Evolutionary conservation across 176 grass and related monocot species (phyloP).

Genomic region (Dactylis glomerata): DNA sequence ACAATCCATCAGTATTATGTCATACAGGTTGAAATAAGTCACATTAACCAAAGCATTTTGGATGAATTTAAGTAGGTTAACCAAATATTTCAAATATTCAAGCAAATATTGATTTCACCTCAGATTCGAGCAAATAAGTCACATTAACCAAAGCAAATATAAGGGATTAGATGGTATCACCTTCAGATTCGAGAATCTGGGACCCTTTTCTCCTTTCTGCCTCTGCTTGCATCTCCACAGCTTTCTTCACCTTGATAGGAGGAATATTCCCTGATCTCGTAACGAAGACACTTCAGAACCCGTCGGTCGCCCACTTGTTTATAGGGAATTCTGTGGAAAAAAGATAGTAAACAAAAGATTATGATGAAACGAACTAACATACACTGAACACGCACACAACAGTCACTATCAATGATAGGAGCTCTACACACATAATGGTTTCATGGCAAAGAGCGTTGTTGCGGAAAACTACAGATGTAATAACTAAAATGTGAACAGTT

Average conservation of each 20-base stretch:
- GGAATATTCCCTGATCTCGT: constrained; percentile 99
- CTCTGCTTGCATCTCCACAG: constrained; percentile 99
- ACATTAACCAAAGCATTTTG: constrained; percentile 17
- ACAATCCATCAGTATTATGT: background rate
- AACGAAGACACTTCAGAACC: constrained; percentile 92
- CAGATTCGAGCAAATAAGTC: too few species aligned
- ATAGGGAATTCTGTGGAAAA: constrained; percentile 71
- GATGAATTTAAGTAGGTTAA: constrained; percentile 18
- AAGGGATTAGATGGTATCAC: constrained; percentile 31
- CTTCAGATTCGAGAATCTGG: constrained; percentile 96
- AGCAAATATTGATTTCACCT: background rate
- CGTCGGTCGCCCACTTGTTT: constrained; percentile 75
- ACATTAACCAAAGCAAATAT: too few species aligned
- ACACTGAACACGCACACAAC: too few species aligned
- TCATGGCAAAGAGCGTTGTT: too few species aligned
- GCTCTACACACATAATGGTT: too few species aligned
- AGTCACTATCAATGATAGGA: background rate
- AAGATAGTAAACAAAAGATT: background rate
- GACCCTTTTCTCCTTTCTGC: constrained; percentile 94
- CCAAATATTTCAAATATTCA: background rate
- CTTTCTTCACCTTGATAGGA: constrained; percentile 68
- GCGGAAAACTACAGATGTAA: too few species aligned
- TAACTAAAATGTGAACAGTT: background rate
- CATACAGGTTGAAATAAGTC: background rate
- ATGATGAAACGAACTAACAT: too few species aligned